Evolutionary conservation across 2,329 filamentous ascomycete species (phyloP), one percentile per base, ranked within the genome.

Genomic region (Torrubiella hemipterigena): DNA sequence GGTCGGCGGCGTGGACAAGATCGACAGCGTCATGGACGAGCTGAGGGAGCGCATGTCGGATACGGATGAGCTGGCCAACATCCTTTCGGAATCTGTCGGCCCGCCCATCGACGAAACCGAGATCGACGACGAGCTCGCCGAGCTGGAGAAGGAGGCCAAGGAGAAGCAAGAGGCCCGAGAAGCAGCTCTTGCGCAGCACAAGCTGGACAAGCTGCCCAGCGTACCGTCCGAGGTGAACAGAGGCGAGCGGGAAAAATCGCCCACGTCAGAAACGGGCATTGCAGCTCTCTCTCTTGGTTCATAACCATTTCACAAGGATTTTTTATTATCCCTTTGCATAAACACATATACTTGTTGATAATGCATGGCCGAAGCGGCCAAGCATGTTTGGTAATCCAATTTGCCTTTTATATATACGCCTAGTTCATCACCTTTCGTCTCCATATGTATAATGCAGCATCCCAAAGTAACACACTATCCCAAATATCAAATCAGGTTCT

Each of bases 91-190:
- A 42, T 44, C 49, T 6, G 65, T 59, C 10, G 60, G 57, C 11
- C 49, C 45, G 24, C 54, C 52, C 2, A 63, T 93, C 19, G 84
- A 94, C 51, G 87, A 94, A 48, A 67, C 49, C 14, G 87, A 93
- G 51, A 73, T 96, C 33, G 86, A 95, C 43, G 81, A 89, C 37
- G 89, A 95, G 59, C 67, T 96, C 28, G 80, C 81, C 42, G 77
- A 67, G 4, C 61, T 98, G 59, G 77, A 87, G 55, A 61, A 51
- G 20, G 65, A 73, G 41, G 69, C 74, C 43, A 56, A 48, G 40
- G 61, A 61, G 46, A 68, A 70, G 47, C 65, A 73, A 35, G 59
- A 63, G 36, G 58, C 59, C 36, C 55, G 53, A 32, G 61, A 52
- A 34, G 59, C 61, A 19, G 61, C 55, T 22, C 55, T 67, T 37